Percentiles rank a stretch among this genome's conserved stretches.
Conservation (phyloP, 306 rosid genomes). For the Adenanthera pavonina region DNA sequence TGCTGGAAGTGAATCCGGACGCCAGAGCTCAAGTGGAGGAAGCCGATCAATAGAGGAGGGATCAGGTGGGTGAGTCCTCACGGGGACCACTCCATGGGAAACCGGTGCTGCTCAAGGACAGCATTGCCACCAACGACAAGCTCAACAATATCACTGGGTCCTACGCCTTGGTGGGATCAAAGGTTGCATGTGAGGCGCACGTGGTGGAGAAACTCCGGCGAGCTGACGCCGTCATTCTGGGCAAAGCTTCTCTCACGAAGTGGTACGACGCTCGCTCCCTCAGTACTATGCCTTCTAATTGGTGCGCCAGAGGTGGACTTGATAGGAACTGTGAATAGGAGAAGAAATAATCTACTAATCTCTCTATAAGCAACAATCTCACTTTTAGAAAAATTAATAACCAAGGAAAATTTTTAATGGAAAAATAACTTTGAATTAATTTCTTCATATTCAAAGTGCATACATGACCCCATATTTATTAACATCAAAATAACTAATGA, state of each 20-base stretch:
- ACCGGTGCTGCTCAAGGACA: conserved; percentile 65
- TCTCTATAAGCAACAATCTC: no score
- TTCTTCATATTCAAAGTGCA: no score
- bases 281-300: conserved; percentile 48
- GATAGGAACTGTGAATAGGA: no score
- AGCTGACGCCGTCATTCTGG: conserved; percentile 59
- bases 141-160: conserved; percentile 67
- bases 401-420: no score
- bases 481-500: no score
- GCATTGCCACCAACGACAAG: conserved; percentile 63
- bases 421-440: no score
- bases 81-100: conserved; percentile 54
- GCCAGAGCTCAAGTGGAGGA: conserved; percentile 60
- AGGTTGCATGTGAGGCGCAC: conserved; percentile 56
- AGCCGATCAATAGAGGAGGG: conserved; percentile 58
- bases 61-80: neutral
- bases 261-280: conserved; percentile 51
- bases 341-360: no score
- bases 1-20: conserved; percentile 75
- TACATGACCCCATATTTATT: no score
- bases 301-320: conserved; percentile 59
- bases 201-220: conserved; percentile 57
- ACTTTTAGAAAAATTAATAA: no score
- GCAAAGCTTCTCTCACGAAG: conserved; percentile 66
- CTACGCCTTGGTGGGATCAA: conserved; percentile 56